A percentile compares a stretch with the other conserved stretches of the same genome.
phyloP scores from a whole-genome alignment of 2,329 filamentous ascomycete species.

The Sarocladium oryzae region DNA sequence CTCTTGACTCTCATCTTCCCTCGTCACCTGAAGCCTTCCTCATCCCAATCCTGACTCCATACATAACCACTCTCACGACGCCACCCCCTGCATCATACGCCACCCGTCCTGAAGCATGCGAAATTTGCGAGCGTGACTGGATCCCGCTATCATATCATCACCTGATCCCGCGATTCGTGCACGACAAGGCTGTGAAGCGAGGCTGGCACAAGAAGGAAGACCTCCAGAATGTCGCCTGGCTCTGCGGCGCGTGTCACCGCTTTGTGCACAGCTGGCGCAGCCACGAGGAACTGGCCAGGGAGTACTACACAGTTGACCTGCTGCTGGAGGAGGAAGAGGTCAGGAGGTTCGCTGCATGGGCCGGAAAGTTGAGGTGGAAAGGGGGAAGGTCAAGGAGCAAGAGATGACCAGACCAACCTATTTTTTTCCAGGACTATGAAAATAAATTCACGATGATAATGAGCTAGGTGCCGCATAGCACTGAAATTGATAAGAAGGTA shows the following conservation, averaged over 20 bases:
- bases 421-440: neutral
- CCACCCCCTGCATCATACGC: slow-evolving; percentile 57
- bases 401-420: neutral
- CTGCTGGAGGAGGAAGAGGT: slow-evolving; percentile 67
- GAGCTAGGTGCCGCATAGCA: too few species aligned
- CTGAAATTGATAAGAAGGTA: too few species aligned
- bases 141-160: slow-evolving; percentile 78
- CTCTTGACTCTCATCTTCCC: slow-evolving; percentile 14
- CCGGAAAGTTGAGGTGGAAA: slow-evolving; percentile 70
- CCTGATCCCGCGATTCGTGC: slow-evolving; percentile 71
- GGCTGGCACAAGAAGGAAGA: slow-evolving; percentile 73
- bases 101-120: slow-evolving; percentile 56
- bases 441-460: neutral
- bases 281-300: slow-evolving; percentile 71
- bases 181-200: slow-evolving; percentile 68
- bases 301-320: slow-evolving; percentile 67
- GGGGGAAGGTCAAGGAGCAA: slow-evolving; percentile 16
- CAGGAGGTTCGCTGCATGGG: slow-evolving; percentile 64
- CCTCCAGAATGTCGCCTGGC: slow-evolving; percentile 76
- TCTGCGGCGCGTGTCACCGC: slow-evolving; percentile 77
- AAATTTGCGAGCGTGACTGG: slow-evolving; percentile 70
- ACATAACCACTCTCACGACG: slow-evolving; percentile 49
- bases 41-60: slow-evolving; percentile 55
- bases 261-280: slow-evolving; percentile 71
- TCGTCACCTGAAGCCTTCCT: slow-evolving; percentile 42